Evolutionary conservation across 352 stramenopile genomes (phyloP).

Genomic region (Pythium chondricola): DNA sequence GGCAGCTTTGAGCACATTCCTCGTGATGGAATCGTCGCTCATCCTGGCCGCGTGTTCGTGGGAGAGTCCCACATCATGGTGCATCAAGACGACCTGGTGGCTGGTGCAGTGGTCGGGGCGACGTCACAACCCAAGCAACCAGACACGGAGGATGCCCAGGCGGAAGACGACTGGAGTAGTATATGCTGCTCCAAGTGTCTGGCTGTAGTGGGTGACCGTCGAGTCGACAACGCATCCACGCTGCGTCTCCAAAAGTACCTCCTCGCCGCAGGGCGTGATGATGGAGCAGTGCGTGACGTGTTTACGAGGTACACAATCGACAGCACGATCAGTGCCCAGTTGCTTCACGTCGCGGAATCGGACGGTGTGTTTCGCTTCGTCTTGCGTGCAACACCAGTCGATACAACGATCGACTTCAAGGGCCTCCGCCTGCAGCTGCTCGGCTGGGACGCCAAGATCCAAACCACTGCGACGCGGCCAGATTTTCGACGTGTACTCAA

Average conservation of each 20-base stretch:
- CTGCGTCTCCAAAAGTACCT: constrained; percentile 61
- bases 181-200: constrained; percentile 40
- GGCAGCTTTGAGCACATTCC: constrained; percentile 79
- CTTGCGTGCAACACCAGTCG: constrained; percentile 12
- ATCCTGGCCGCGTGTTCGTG: constrained; percentile 44
- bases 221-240: constrained; percentile 31
- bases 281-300: constrained; percentile 15
- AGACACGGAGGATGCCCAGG: not conserved
- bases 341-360: constrained; percentile 64
- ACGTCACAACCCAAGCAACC: not conserved
- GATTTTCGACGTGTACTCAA: constrained; percentile 61
- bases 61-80: constrained; percentile 60
- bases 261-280: constrained; percentile 17
- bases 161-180: constrained; percentile 25
- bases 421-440: constrained; percentile 42
- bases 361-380: constrained; percentile 69
- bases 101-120: constrained; percentile 8
- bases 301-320: constrained; percentile 72
- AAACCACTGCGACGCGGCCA: constrained; percentile 12
- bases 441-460: constrained; percentile 67
- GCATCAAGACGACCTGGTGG: constrained; percentile 37
- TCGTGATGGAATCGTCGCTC: constrained; percentile 54
- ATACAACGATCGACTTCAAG: constrained; percentile 9
- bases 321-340: constrained; percentile 53
- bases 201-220: constrained; percentile 28